A percentile compares a stretch with the other conserved stretches of the same genome.
Conservation (phyloP, 495 filamentous ascomycete species). For the Clohesyomyces aquaticus region DNA sequence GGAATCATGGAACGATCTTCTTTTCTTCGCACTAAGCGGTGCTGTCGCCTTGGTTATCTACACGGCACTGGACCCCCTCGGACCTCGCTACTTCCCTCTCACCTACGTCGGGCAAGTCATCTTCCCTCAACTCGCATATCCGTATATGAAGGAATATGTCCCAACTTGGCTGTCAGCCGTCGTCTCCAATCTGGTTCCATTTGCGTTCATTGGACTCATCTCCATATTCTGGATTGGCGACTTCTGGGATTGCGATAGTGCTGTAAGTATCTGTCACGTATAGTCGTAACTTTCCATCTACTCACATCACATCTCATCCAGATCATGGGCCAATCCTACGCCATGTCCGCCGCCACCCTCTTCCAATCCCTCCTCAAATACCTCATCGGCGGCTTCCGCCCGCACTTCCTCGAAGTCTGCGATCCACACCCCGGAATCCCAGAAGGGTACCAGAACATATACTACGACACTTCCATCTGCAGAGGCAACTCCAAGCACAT, state of each 20-base stretch:
- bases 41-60: neutral
- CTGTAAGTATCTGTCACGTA: slow-evolving; percentile 23
- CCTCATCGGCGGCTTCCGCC: slow-evolving; percentile 61
- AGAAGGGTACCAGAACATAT: neutral
- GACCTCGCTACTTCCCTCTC: neutral
- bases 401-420: slow-evolving; percentile 63
- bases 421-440: neutral
- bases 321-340: slow-evolving; percentile 62
- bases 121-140: neutral
- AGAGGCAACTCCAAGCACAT: slow-evolving; percentile 36
- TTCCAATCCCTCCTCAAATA: slow-evolving; percentile 61
- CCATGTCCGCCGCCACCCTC: slow-evolving; percentile 60
- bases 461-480: slow-evolving; percentile 7
- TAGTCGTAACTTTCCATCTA: neutral
- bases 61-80: neutral
- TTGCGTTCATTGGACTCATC: slow-evolving; percentile 49
- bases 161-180: slow-evolving; percentile 62
- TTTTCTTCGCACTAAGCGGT: neutral
- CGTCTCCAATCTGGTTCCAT: slow-evolving; percentile 57
- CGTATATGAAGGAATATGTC: slow-evolving; percentile 56
- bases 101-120: neutral
- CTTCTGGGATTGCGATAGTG: slow-evolving; percentile 69
- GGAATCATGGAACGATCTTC: neutral
- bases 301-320: slow-evolving; percentile 26
- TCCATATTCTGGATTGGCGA: slow-evolving; percentile 60